These are phyloP conservation scores for Lipomyces starkeyi DNA, from an alignment of 805 yeast genomes.

Conservation along the genomic window DNA sequence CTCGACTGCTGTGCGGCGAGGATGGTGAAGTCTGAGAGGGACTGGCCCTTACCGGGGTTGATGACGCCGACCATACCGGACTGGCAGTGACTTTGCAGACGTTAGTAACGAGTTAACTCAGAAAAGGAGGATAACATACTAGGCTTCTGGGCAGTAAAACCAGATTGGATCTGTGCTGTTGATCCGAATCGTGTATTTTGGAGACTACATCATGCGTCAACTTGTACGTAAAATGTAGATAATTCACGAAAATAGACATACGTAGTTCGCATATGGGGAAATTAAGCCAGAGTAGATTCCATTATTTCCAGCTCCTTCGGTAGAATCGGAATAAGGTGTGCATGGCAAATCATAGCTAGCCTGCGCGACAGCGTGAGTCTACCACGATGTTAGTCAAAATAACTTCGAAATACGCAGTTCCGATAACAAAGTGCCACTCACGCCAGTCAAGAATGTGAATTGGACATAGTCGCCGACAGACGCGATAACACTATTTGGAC, in stretches of 20 bases:
- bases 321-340: slow-evolving; percentile 17
- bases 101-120: background rate
- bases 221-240: background rate
- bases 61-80: slow-evolving; percentile 41
- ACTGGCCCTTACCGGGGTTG: slow-evolving; percentile 34
- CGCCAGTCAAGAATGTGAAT: slow-evolving; percentile 28
- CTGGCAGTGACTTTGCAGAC: slow-evolving; percentile 36
- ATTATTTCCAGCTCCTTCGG: slow-evolving; percentile 11
- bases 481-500: slow-evolving; percentile 38
- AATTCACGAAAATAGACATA: background rate
- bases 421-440: background rate
- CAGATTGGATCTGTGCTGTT: slow-evolving; percentile 39
- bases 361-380: slow-evolving; percentile 40
- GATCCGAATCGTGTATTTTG: slow-evolving; percentile 34
- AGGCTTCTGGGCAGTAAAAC: slow-evolving; percentile 41
- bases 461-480: slow-evolving; percentile 38
- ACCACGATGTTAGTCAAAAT: background rate
- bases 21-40: slow-evolving; percentile 27
- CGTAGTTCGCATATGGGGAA: slow-evolving; percentile 12
- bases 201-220: slow-evolving; percentile 4
- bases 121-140: background rate
- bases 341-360: slow-evolving; percentile 38
- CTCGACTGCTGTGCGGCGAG: slow-evolving; percentile 25
- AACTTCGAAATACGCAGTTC: no score
- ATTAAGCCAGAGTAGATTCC: slow-evolving; percentile 39